phyloP scores from a whole-genome alignment of 2,329 filamentous ascomycete species.

The Colletotrichum musicola region DNA sequence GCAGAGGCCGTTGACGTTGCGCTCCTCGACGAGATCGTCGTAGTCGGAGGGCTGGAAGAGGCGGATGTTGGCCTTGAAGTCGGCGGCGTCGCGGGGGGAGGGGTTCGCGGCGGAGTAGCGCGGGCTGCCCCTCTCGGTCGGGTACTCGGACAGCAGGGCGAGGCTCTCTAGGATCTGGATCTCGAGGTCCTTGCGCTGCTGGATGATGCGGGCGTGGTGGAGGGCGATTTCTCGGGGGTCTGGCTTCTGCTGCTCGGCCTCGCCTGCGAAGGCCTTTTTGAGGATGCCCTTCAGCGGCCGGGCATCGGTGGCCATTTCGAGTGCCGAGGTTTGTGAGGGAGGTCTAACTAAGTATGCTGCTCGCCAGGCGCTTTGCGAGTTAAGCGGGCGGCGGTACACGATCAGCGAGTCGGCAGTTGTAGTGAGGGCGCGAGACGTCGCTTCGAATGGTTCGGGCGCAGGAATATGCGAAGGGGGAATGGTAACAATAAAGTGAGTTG shows the following conservation, averaged over 20 bases:
- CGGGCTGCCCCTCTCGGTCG: constrained; percentile 50
- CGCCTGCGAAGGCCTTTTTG: constrained; percentile 65
- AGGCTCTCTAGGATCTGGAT: constrained; percentile 78
- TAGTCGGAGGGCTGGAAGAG: constrained; percentile 91
- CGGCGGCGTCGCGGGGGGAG: constrained; percentile 69
- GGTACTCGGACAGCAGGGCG: constrained; percentile 76
- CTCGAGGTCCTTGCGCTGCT: constrained; percentile 85
- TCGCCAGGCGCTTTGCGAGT: neutral
- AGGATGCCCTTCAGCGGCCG: constrained; percentile 68
- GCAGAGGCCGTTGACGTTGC: constrained; percentile 85
- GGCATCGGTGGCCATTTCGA: constrained; percentile 57
- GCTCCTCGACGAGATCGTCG: constrained; percentile 88
- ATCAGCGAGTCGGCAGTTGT: neutral
- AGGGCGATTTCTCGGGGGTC: constrained; percentile 75
- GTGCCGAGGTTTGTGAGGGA: neutral
- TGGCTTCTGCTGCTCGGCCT: constrained; percentile 49
- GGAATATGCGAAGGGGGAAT: no score
- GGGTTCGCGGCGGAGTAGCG: constrained; percentile 59
- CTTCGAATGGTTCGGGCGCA: no score
- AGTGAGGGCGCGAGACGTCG: no score
- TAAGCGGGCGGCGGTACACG: neutral
- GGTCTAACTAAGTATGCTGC: neutral
- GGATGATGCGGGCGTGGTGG: constrained; percentile 84
- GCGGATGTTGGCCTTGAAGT: constrained; percentile 75
- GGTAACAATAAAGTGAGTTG: no score